Evolutionary conservation across 2,329 filamentous ascomycete species (phyloP), one percentile per base, ranked within the genome.

Genomic region (Botrytis porri): DNA sequence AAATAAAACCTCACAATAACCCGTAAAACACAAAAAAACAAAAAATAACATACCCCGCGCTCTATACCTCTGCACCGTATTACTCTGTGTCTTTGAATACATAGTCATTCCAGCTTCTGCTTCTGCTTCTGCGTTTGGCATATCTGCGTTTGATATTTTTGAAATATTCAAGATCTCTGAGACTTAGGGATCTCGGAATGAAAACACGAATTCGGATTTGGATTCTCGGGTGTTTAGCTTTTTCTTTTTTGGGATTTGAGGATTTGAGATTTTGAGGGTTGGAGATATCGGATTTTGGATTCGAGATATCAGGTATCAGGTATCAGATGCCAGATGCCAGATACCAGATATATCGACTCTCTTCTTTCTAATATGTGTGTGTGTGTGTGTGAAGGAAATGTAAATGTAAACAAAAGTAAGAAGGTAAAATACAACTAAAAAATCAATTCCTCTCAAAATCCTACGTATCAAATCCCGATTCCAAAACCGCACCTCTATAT

Each of bases 21-120:
- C n/a, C n/a, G n/a, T 12, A 41, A 35, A 25, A 0, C 7, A n/a
- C n/a, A 43, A 32, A 63, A 45, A 1, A 10, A 20, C 39, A 7
- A 61, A 1, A 29, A n/a, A 14, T 32, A 65, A 18, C 32, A n/a
- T 51, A 66, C 63, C 63, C 25, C 43, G 43, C 3, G 29, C 14
- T 10, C 32, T 65, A n/a, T 65, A 65, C 18, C 63, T 65, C 63
- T 65, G 63, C 43, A 65, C 63, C 12, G 63, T 37, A 65, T 65
- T 65, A 29, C 29, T 32, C 22, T 6, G 29, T 7, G 41, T 64
- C 41, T 64, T 64, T 18, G 62, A 41, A 25, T 64, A 64, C 22
- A 14, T 39, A 1, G 59, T 37, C 9, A 4, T n/a, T 61, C 39
- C 59, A 3, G 22, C 22, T 16, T 61, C 59, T 10, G 4, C 18